phyloP scores from a whole-genome alignment of 768 basidiomycete genomes.

The Paxillus involutus region DNA sequence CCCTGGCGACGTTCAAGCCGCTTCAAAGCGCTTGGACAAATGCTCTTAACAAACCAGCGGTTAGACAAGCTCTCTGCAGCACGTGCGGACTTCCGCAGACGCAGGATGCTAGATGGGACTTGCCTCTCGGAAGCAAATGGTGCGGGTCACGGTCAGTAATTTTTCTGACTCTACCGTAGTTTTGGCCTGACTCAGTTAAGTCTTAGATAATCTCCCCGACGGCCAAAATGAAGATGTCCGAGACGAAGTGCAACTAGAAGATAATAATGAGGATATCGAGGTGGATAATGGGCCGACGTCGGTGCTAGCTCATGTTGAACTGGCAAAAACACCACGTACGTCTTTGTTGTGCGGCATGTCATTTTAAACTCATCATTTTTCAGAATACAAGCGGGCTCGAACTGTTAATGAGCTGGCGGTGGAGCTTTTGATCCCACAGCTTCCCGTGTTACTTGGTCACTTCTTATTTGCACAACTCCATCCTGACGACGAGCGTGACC shows the following conservation, averaged over 20 bases:
- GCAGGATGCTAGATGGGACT: constrained; percentile 18
- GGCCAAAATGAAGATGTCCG: too few species aligned
- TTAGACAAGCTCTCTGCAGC: constrained; percentile 27
- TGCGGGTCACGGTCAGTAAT: too few species aligned
- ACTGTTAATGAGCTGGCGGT: neutral
- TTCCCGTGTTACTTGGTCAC: neutral
- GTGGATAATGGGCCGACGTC: neutral
- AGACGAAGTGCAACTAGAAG: too few species aligned
- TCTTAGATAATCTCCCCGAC: too few species aligned
- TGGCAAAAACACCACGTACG: neutral
- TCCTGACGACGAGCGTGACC: constrained; percentile 6
- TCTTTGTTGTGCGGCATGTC: neutral
- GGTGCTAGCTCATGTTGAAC: neutral
- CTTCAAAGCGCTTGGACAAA: constrained; percentile 24
- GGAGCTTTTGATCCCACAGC: neutral
- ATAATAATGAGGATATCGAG: too few species aligned
- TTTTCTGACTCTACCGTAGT: too few species aligned
- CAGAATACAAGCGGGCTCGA: neutral
- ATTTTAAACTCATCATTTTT: neutral
- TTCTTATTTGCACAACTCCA: constrained; percentile 2
- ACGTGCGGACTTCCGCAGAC: constrained; percentile 14
- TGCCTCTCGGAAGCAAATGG: neutral
- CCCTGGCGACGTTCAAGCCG: constrained; percentile 30
- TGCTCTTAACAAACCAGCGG: constrained; percentile 27
- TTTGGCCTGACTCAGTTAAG: too few species aligned